Base-by-base conservation (phyloP, 805 yeast species). In the Debaryomyces castellii region DNA sequence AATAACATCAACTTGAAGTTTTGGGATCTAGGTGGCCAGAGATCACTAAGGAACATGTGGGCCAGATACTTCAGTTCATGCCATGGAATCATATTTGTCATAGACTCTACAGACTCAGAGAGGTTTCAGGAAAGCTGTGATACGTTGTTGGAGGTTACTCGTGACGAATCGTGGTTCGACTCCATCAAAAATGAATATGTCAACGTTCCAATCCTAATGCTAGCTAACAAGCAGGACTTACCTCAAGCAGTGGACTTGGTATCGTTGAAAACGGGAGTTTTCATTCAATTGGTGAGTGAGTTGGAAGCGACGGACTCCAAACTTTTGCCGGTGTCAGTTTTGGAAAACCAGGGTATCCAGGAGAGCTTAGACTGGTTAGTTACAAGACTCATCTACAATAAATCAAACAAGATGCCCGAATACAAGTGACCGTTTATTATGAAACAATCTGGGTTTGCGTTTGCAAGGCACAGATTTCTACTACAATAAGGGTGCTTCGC, bases 21-120 rank as follows among this genome's bases (percentile, higher is more conserved):
- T 57, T 92, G 98, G 98, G 99, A 92, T 63, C 82, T 92, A 34
- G 98, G 98, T 9, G 99, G 99, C 10, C 99, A 92, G 65, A 85
- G 83, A 59, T 74, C 86, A n/a, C 71, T 92, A 39, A 74, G 98
- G 40, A 71, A 81, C 23, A 75, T 94, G 76, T 92, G 99, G 99
- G 76, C 85, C 5, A 82, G 88, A 49, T 94, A 92, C 71, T 94
- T 84, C 66, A 73, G 76, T 16, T 85, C 82, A 48, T 87, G 96
- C 45, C 97, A 92, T 65, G 98, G 94, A 0, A 88, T 92, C 30
- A 83, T 94, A 37, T 92, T 92, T 63, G 85, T 92, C 16, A 92
- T 94, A 10, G 99, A 92, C 62, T 87, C 96, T 7, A 85, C 95
- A 1, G 98, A 91, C 63, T 77, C 85, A 22, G 84, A 79, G 27